Evolutionary conservation across 2,329 filamentous ascomycete species (phyloP), one percentile per base, ranked within the genome.

Genomic region (Trichophyton equinum): DNA sequence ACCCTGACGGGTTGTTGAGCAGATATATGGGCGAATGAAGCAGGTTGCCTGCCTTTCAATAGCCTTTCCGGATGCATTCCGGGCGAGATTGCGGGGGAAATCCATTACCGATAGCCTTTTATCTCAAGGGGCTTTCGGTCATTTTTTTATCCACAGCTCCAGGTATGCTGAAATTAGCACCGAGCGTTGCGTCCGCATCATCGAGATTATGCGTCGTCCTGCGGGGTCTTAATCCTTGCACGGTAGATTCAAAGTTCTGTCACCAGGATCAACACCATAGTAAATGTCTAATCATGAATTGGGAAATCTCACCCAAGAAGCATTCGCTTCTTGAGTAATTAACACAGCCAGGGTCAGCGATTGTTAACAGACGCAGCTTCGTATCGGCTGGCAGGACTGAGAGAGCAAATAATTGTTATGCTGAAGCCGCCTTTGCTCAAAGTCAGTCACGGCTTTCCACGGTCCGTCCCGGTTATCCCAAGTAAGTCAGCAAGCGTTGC

Each of bases 101-200:
- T 51, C 13, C 46, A 51, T 51, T 51, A 22, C 46, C 46, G 46
- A 55, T 55, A 55, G 51, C 51, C 51, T 55, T 55, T 55, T 13
- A 33, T 51, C 20, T 51, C 46, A 22, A 40, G 4, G n/a, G 27
- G 27, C 9, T 36, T 38, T 27, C 53, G 36, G 53, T 18, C 27
- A 40, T 36, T 56, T 56, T 56, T 13, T n/a, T 20, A 38, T 20
- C 53, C 27, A 13, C 22, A 20, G 53, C 27, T 53, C 2, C 13
- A 44, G n/a, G n/a, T 30, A 47, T 30, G 15, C 22, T 51, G 22
- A 51, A 15, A 51, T 51, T 27, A 51, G 20, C 46, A 51, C 22
- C 22, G 30, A 22, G 20, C 46, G 6, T 30, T 13, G 46, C 46
- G 13, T 15, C 46, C 20, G 46, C 22, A 27, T 51, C 22, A 27